Conservation (phyloP, 441 rosid species). For the Erodium chrysanthum region DNA sequence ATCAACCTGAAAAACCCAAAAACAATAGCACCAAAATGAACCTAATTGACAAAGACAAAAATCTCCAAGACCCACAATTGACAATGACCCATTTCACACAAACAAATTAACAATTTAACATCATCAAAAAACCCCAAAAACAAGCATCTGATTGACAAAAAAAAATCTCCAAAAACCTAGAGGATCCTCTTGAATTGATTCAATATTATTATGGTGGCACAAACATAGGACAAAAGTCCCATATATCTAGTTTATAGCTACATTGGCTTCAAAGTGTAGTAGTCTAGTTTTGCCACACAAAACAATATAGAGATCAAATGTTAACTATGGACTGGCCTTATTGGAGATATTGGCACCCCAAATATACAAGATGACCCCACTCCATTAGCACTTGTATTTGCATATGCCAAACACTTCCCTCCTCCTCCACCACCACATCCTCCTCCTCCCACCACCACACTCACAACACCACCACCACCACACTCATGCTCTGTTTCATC, state of each 20-base stretch:
- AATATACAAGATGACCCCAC: slow-evolving; percentile 21
- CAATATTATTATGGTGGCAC: neutral
- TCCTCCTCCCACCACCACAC: neutral
- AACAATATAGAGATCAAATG: neutral
- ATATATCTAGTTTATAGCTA: neutral
- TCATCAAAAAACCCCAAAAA: too few relatives aligned
- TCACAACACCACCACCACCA: slow-evolving; percentile 18
- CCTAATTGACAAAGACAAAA: neutral
- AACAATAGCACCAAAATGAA: neutral
- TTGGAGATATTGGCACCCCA: slow-evolving; percentile 42
- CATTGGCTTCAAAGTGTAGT: neutral
- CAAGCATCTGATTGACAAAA: too few relatives aligned
- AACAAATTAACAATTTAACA: too few relatives aligned
- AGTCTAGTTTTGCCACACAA: too few relatives aligned
- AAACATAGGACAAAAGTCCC: neutral
- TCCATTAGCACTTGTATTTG: slow-evolving; percentile 13
- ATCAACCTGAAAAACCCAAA: too few relatives aligned
- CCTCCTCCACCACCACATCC: slow-evolving; percentile 21
- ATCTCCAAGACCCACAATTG: neutral
- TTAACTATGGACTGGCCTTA: slow-evolving; percentile 53
- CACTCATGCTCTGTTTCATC: slow-evolving; percentile 9
- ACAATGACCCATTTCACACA: neutral
- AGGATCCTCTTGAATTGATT: neutral
- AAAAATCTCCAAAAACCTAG: too few relatives aligned
- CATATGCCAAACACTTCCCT: slow-evolving; percentile 39